Base-by-base conservation (phyloP, 2,329 filamentous ascomycete species). In the Epichloe hybrida region DNA sequence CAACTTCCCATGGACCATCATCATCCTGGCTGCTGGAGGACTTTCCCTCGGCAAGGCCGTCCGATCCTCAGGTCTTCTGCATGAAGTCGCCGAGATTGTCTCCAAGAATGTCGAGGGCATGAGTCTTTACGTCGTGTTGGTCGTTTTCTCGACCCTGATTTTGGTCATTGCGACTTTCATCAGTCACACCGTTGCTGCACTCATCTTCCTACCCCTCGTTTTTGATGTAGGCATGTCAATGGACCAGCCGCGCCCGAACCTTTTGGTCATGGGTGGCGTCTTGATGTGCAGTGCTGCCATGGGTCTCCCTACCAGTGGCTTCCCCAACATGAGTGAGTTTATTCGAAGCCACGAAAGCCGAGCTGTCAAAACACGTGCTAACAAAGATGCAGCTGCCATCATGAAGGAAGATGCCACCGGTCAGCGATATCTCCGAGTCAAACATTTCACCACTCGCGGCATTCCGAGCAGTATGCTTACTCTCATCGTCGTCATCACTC, bases 1-100 rank as follows among this genome's bases (percentile, higher is more conserved):
- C 74, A 98, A 98, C 68, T 98, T 98, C 68, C 84, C 96, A 39
- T 98, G 93, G 93, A 98, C 94, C 20, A 98, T 98, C 68, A 96
- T 98, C 68, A 97, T 98, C 61, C 83, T 98, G 20, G 93, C 93
- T 0, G 91, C 93, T 0, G 93, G 93, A 45, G 93, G 93, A 7
- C 72, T 98, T 36, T 89, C 89, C 1, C 80, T 98, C 0, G 93
- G 93, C 51, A 96, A 95, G 66, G 87, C 91, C 0, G 93, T 98
- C 52, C 91, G 89, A 56, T 93, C 88, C 0, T 97, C 91, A 0
- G 93, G 93, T 1, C 75, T 98, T 11, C 74, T 98, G 35, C 86
- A 95, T 64, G 94, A 89, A 0, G 85, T 98, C 47, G 93, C 93
- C 2, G 72, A 75, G 5, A 69, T 76, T 11, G 95, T 98, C 55